phyloP scores from a whole-genome alignment of 176 grass and related monocot species.

The bread wheat (Triticum aestivum) region DNA sequence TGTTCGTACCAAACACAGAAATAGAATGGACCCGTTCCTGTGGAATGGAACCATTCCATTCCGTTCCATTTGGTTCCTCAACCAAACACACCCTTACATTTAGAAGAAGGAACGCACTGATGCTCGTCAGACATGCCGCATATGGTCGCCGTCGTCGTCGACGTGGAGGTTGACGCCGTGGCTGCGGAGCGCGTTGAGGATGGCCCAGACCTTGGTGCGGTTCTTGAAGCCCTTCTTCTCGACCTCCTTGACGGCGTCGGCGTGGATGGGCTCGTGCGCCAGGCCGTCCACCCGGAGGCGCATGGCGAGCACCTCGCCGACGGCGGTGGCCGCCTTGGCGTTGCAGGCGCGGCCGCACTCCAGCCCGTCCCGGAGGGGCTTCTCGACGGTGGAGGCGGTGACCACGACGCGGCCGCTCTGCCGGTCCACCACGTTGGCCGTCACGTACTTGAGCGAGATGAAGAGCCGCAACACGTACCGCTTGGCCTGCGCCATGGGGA shows the following conservation, averaged over 20 bases:
- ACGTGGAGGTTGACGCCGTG: constrained; percentile 65
- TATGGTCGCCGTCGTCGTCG: constrained; percentile 41
- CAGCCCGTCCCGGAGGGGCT: constrained; percentile 57
- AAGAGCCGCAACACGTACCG: constrained; percentile 89
- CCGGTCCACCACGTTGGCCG: constrained; percentile 91
- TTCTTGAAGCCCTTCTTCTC: constrained; percentile 93
- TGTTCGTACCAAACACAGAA: too few species aligned
- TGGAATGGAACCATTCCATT: too few species aligned
- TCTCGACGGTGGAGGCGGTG: constrained; percentile 81
- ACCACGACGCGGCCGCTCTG: constrained; percentile 63
- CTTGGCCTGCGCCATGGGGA: constrained; percentile 44
- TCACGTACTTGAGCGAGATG: constrained; percentile 97
- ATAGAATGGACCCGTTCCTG: too few species aligned
- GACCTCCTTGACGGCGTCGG: constrained; percentile 62
- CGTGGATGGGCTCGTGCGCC: constrained; percentile 65
- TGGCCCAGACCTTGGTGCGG: constrained; percentile 73
- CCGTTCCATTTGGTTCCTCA: too few species aligned
- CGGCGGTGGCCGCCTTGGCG: constrained; percentile 72
- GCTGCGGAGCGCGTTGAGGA: constrained; percentile 62
- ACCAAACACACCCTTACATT: background rate
- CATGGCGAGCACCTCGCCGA: constrained; percentile 85
- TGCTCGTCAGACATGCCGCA: constrained; percentile 27
- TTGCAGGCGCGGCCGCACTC: constrained; percentile 83
- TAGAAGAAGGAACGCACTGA: background rate
- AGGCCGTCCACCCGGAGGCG: constrained; percentile 84